Evolutionary conservation across 306 rosid genomes (phyloP), one percentile per base, ranked within the genome.

Genomic region (Cucumis melo): DNA sequence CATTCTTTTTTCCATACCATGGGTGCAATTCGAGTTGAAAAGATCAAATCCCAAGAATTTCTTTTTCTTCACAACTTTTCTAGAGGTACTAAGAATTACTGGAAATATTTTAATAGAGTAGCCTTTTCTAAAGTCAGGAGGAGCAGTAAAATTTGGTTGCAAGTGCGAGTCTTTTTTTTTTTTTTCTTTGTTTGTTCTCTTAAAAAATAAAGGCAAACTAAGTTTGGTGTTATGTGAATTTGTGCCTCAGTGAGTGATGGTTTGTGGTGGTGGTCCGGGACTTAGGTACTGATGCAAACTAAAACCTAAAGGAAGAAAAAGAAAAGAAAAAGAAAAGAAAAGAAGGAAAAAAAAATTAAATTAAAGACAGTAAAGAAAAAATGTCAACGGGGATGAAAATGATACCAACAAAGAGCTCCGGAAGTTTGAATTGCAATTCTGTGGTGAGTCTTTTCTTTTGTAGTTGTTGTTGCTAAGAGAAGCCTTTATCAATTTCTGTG

Each of bases 401-500:
- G 86, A 87, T 81, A 87, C 85, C 58, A 39, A 36, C 50, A 53
- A 50, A 34, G 64, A 78, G 82, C 85, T 86, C 82, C 86, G 85
- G 87, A 87, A 77, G 64, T 73, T 78, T 74, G 82, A 85, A 85
- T 84, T 65, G 54, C 70, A 79, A 78, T 83, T 67, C 83, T 83
- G 88, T 72, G 76, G 88, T 72, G 76, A 73, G 83, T 74, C 87
- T 79, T 86, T 83, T 79, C 81, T 87, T 78, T 65, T 77, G 85
- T 85, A 75, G 48, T 71, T 60, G 86, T 55, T 60, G 86, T 55
- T 79, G 85, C 79, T 82, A 78, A 64, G 73, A 62, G 62, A 55
- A 56, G 77, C 72, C 72, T 89, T 95, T 92, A 90, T 92, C 84
- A 90, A 87, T 86, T 90, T 92, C 87, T 87, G 96, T 87, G 97